Base-by-base conservation (phyloP, 768 basidiomycete genomes). In the Fomitopsis pulvina region DNA sequence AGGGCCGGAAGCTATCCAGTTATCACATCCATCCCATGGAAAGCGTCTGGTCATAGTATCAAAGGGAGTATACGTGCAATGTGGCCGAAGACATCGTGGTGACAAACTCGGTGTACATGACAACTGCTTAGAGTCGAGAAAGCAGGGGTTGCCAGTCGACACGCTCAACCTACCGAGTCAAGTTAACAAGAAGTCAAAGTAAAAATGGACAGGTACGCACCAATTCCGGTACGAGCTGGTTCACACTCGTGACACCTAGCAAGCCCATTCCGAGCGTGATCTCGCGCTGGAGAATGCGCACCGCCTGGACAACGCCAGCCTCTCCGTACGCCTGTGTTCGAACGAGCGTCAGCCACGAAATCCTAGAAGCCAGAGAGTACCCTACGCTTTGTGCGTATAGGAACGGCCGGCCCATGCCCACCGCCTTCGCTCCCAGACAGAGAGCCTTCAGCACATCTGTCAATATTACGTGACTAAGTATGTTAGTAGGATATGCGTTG, bases 371-470 rank as follows among this genome's bases (percentile, higher is more conserved):
- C 10, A n/a, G 8, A 20, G 30, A 14, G 30, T 3, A 30, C 26
- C 38, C 60, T 66, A 88, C 87, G 58, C 86, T 86, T 67, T 89
- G 85, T 1, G 86, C 91, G 60, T 87, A 95, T 10, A 96, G 73
- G 72, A 93, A 89, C 12, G 87, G 76, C 12, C 93, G 74, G 2
- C 93, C 93, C 27, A 96, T 68, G 3, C 93, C 92, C 16, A 93
- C 89, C 7, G 85, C 89, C 54, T 68, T 83, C 2, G 93, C 93
- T 9, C 93, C 93, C 7, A 96, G 72, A 61, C 91, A 94, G 9
- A 95, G 68, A 0, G 92, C 92, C 66, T 95, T 96, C 42, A 96
- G 68, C 14, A 93, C 83, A 68, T 94, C 92, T 76, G 51, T 20
- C 29, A 50, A 20, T 26, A 26, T 8, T 3, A 29, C 10, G 30